phyloP scores from a whole-genome alignment of 148 eudicot species.

The Cornus controversa region DNA sequence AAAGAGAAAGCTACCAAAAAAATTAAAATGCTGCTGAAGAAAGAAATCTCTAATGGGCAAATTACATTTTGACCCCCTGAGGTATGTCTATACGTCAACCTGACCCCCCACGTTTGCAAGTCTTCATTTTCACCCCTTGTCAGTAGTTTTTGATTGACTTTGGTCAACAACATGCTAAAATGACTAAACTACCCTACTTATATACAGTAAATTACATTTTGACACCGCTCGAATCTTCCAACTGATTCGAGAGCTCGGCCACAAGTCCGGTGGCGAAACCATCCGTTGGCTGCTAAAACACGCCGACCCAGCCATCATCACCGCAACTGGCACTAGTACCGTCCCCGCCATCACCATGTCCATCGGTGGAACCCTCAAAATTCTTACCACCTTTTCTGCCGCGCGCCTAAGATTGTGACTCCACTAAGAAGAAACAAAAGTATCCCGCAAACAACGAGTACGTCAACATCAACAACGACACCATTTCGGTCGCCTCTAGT shows the following conservation, averaged over 20 bases:
- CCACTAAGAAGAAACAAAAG: constrained; percentile 20
- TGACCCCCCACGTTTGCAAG: too few species aligned
- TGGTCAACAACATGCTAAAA: too few species aligned
- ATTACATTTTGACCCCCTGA: too few species aligned
- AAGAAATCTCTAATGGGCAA: too few species aligned
- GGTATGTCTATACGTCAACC: too few species aligned
- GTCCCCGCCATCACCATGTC: constrained; percentile 54
- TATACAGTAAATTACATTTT: too few species aligned
- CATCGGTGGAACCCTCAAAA: constrained; percentile 38
- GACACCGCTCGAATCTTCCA: constrained; percentile 57
- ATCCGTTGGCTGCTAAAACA: constrained; percentile 47
- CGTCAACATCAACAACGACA: constrained; percentile 5
- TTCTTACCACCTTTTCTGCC: constrained; percentile 30
- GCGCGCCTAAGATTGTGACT: neutral
- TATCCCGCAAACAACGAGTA: constrained; percentile 22
- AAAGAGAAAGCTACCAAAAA: too few species aligned
- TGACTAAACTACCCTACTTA: too few species aligned
- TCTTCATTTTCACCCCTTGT: too few species aligned
- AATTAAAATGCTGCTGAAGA: too few species aligned
- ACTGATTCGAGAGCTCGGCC: constrained; percentile 51
- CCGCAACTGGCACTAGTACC: constrained; percentile 56
- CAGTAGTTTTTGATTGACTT: too few species aligned
- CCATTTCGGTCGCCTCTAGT: neutral
- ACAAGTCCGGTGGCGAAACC: constrained; percentile 57
- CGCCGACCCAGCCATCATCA: constrained; percentile 47